phyloP scores from a whole-genome alignment of 306 rosid genomes.

The Trifolium pratense region DNA sequence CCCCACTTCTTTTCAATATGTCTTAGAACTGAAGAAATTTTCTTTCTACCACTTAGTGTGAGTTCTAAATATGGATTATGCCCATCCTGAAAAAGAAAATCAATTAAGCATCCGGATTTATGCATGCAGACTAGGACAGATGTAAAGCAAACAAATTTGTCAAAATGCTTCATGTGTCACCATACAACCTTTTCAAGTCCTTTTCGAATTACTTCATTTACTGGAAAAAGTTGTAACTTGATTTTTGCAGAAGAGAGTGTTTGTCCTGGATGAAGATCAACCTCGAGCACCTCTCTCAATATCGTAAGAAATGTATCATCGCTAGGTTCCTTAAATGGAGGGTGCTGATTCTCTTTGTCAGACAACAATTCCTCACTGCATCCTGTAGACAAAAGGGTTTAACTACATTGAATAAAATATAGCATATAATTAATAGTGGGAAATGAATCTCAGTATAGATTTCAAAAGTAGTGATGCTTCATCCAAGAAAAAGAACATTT shows the following conservation, averaged over 20 bases:
- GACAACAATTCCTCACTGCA: constrained; percentile 42
- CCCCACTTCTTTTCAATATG: constrained; percentile 88
- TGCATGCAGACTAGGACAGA: constrained; percentile 24
- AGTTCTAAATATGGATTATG: constrained; percentile 82
- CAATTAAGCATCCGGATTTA: constrained; percentile 31
- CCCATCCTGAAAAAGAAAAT: constrained; percentile 65
- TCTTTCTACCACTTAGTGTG: constrained; percentile 70
- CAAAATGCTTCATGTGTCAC: constrained; percentile 43
- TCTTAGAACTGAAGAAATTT: constrained; percentile 79
- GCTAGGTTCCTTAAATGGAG: constrained; percentile 39
- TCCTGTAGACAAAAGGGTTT: constrained; percentile 39
- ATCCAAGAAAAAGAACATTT: constrained; percentile 27
- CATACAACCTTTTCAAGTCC: constrained; percentile 73
- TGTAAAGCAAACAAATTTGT: constrained; percentile 30
- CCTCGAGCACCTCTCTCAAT: constrained; percentile 36
- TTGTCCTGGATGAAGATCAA: constrained; percentile 44
- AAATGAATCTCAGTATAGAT: constrained; percentile 20
- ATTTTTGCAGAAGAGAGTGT: constrained; percentile 57
- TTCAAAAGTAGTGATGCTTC: constrained; percentile 1
- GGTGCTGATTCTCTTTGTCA: constrained; percentile 39
- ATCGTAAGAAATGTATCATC: constrained; percentile 32
- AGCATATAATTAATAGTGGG: neutral
- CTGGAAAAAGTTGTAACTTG: constrained; percentile 82
- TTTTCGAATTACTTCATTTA: constrained; percentile 61
- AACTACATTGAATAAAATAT: constrained; percentile 20